Conservation (phyloP, 805 yeast genomes). For the Vanderwaltozyma polyspora region DNA sequence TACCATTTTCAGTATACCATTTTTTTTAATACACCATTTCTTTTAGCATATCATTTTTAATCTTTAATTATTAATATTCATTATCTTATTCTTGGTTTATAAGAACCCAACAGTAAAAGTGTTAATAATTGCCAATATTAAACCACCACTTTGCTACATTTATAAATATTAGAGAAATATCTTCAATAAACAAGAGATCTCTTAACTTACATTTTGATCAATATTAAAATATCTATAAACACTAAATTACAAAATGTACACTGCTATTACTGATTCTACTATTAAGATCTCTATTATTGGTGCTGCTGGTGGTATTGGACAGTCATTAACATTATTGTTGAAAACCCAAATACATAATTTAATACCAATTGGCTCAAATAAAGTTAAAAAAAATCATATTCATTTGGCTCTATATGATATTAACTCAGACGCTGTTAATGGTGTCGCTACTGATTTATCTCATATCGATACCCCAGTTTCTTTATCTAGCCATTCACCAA, state of each 20-base stretch:
- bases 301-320: conserved; percentile 94
- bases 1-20: too few relatives aligned
- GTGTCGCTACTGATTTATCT: conserved; percentile 80
- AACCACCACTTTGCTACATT: too few relatives aligned
- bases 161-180: too few relatives aligned
- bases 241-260: not conserved
- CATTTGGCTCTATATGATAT: conserved; percentile 70
- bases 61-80: too few relatives aligned
- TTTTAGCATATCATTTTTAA: too few relatives aligned
- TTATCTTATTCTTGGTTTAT: too few relatives aligned
- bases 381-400: conserved; percentile 32
- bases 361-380: conserved; percentile 29
- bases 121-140: too few relatives aligned
- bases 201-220: not conserved
- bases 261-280: not conserved
- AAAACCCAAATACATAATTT: conserved; percentile 35
- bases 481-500: conserved; percentile 51
- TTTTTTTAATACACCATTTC: too few relatives aligned
- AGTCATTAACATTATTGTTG: conserved; percentile 73
- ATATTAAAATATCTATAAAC: not conserved
- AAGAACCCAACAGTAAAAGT: too few relatives aligned
- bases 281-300: conserved; percentile 75
- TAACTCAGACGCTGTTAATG: conserved; percentile 49
- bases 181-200: too few relatives aligned
- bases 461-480: conserved; percentile 65